phyloP scores from a whole-genome alignment of 108 stramenopile species.

The Skeletonema tropicum region DNA sequence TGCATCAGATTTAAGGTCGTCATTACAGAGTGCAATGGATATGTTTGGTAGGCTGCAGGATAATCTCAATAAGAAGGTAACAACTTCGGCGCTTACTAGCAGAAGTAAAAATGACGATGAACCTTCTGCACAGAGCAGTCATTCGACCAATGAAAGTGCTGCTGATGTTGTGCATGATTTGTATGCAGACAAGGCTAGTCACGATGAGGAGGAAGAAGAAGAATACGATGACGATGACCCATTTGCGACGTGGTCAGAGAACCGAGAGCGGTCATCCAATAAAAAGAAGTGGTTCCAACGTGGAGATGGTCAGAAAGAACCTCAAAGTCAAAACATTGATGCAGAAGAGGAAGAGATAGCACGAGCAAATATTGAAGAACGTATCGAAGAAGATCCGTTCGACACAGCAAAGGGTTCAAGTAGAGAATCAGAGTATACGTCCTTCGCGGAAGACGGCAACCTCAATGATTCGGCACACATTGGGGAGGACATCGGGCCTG shows the following conservation, averaged over 20 bases:
- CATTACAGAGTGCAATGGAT: too few relatives aligned
- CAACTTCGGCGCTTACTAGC: too few relatives aligned
- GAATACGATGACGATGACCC: slow-evolving; percentile 31
- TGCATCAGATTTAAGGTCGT: background rate
- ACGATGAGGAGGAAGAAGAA: slow-evolving; percentile 15
- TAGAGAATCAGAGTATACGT: background rate
- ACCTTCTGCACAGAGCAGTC: too few relatives aligned
- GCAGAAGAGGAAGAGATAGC: background rate
- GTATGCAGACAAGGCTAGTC: background rate
- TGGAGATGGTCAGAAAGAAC: background rate
- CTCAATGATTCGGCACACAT: background rate
- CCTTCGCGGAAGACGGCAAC: background rate
- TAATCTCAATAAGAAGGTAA: too few relatives aligned
- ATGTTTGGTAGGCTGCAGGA: too few relatives aligned
- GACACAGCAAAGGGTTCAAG: background rate
- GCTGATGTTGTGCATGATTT: background rate
- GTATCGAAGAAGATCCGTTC: background rate
- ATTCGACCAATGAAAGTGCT: background rate
- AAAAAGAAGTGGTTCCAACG: slow-evolving; percentile 1
- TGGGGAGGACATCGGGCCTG: background rate
- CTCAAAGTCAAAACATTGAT: background rate
- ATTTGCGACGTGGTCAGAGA: slow-evolving; percentile 29
- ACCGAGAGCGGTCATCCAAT: background rate
- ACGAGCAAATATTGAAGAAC: background rate
- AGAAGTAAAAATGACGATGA: too few relatives aligned